Base-by-base conservation (phyloP, 2,329 filamentous ascomycete species). In the Seiridium unicorne region DNA sequence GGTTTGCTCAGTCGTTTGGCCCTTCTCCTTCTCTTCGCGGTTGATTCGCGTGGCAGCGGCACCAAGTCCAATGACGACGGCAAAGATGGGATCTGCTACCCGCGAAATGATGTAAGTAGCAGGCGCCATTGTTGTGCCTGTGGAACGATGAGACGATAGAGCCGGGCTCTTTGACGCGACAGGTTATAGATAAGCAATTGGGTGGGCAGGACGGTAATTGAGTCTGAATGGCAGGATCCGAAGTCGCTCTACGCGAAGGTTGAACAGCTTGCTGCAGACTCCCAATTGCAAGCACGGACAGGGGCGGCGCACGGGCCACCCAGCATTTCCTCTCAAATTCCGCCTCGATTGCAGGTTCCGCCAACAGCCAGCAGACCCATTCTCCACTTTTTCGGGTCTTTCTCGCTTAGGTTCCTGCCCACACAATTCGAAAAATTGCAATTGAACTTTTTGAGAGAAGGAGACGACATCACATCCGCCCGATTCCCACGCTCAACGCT, bases 61-160 rank as follows among this genome's bases (percentile, higher is more conserved):
- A 32, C 79, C 78, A 35, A 86, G 65, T 18, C 84, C 84, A 57
- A 87, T 86, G 59, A 80, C 69, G 11, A 87, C 66, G 44, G 83
- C 84, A 57, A 87, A 87, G 42, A 87, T 79, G 18, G 84, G 84
- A 63, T 87, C 84, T 18, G 79, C 83, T 6, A 79, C 77, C 66
- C 79, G 77, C n/a, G 84, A 86, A 60, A 87, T 85, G 63, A 87
- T 86, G 69, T 86, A 87, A 2, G 81, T 79, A 4, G 83, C 81
- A 31, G 79, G 73, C 63, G 83, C 72, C 84, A 86, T 86, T 54
- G 31, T 11, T n/a, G 44, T 35, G 7, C 18, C 7, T 42, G 38
- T 42, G 7, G 38, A 42, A 42, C 13, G 38, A 8, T 42, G 13
- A 42, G 38, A 42, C 18, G 18, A 26, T 26, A 26, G 18, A 26